Percentiles rank a stretch among this genome's conserved stretches.
phyloP scores from a whole-genome alignment of 768 basidiomycete species.

The Naematelia aurantialba region DNA sequence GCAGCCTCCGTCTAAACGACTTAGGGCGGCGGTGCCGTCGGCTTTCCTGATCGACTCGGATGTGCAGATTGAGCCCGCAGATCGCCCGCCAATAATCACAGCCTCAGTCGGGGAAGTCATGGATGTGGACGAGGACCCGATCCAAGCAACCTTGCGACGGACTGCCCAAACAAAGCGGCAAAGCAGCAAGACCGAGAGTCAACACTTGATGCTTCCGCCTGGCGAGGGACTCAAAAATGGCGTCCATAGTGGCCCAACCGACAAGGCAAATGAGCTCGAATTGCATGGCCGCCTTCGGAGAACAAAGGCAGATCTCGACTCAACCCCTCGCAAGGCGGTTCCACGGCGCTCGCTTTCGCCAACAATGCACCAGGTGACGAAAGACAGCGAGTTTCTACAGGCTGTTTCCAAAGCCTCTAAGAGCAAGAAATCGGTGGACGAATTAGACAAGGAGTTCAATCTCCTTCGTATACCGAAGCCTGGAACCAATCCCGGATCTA shows the following conservation, averaged over 20 bases:
- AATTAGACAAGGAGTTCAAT: constrained; percentile 48
- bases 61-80: neutral
- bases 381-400: constrained; percentile 43
- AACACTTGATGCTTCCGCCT: neutral
- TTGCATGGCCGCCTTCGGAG: neutral
- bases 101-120: constrained; percentile 18
- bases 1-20: constrained; percentile 9
- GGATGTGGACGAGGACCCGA: constrained; percentile 33
- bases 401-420: constrained; percentile 39
- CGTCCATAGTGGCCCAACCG: neutral
- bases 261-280: neutral
- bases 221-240: neutral
- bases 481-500: neutral
- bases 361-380: constrained; percentile 11
- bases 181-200: constrained; percentile 10
- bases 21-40: neutral
- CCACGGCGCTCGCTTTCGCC: neutral
- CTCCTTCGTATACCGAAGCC: constrained; percentile 43
- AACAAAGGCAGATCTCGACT: neutral
- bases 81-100: neutral
- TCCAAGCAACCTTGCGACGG: constrained; percentile 25
- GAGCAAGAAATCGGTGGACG: constrained; percentile 41
- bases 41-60: neutral
- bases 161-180: constrained; percentile 20
- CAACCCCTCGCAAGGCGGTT: neutral